These are phyloP conservation scores for Drechslerella coelobrocha DNA, from an alignment of 2,329 filamentous ascomycete genomes.

Conservation along the genomic window DNA sequence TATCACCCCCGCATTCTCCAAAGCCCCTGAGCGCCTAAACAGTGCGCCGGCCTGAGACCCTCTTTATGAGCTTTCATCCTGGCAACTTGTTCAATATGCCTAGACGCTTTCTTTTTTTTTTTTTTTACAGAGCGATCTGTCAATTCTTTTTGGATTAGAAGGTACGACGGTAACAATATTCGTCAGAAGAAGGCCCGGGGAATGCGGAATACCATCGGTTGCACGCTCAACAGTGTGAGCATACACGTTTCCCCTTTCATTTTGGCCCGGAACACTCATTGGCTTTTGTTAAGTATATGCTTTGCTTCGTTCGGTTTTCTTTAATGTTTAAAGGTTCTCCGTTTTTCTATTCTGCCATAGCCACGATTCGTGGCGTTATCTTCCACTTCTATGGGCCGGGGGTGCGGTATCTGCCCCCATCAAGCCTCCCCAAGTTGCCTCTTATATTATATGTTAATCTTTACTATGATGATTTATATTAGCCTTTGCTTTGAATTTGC, in stretches of 20 bases:
- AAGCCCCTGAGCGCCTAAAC: conserved; percentile 37
- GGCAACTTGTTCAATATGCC: not conserved
- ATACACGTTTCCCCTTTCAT: not conserved
- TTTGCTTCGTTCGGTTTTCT: conserved; percentile 29
- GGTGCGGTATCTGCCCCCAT: not conserved
- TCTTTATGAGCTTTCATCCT: not conserved
- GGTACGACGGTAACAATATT: too few relatives aligned
- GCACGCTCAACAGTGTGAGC: too few relatives aligned
- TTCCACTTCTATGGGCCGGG: not conserved
- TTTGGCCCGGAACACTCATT: not conserved
- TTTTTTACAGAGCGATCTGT: too few relatives aligned
- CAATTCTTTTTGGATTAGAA: too few relatives aligned
- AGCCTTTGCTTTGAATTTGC: conserved; percentile 14
- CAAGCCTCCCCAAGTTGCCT: not conserved
- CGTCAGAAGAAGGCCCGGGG: too few relatives aligned
- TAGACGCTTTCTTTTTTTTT: not conserved
- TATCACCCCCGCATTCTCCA: conserved; percentile 45
- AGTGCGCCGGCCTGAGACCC: not conserved
- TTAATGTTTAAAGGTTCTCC: conserved; percentile 46
- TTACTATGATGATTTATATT: too few relatives aligned
- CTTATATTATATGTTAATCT: too few relatives aligned
- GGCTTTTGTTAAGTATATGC: not conserved
- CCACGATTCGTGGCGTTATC: not conserved
- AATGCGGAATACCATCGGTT: too few relatives aligned
- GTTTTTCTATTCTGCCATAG: conserved; percentile 20